Percentiles rank a stretch among this genome's conserved stretches.
Evolutionary conservation across 495 filamentous ascomycete genomes (phyloP).

Genomic region (Sordaria brevicollis): DNA sequence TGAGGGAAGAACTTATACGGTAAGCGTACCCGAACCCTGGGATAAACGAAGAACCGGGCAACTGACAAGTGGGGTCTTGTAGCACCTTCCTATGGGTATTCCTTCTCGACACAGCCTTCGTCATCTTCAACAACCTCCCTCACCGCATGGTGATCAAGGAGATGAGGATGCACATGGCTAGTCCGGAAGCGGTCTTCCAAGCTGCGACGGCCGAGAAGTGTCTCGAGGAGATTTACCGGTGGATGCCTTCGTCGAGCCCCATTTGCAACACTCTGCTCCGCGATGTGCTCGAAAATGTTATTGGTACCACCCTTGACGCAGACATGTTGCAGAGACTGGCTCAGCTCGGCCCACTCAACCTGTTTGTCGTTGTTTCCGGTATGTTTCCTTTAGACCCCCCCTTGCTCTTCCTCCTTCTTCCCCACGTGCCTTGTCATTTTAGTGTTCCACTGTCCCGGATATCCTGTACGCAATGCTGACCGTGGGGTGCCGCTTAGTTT

Average conservation of each 20-base stretch:
- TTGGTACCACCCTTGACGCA: constrained; percentile 3
- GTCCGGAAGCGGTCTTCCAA: constrained; percentile 21
- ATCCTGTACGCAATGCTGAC: not conserved
- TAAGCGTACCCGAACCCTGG: not conserved
- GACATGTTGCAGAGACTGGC: constrained; percentile 7
- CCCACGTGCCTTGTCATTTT: too few relatives aligned
- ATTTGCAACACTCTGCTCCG: constrained; percentile 16
- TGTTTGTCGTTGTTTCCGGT: constrained; percentile 24
- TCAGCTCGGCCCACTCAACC: constrained; percentile 19
- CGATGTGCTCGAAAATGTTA: constrained; percentile 17
- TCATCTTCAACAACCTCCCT: constrained; percentile 25
- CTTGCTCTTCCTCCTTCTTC: not conserved
- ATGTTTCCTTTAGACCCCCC: not conserved
- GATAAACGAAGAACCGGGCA: not conserved
- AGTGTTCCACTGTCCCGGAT: too few relatives aligned
- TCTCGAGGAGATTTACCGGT: constrained; percentile 10
- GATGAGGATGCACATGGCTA: constrained; percentile 23
- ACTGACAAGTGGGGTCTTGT: not conserved
- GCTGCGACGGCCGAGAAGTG: constrained; percentile 14
- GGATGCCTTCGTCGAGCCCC: constrained; percentile 14
- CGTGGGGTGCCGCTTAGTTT: constrained; percentile 4
- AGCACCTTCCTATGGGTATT: constrained; percentile 19
- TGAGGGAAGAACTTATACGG: constrained; percentile 20
- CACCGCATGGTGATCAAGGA: constrained; percentile 27
- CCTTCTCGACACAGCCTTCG: constrained; percentile 20